These are phyloP conservation scores for Cinchona pubescens DNA, from an alignment of 257 asterid species.

Conservation along the genomic window DNA sequence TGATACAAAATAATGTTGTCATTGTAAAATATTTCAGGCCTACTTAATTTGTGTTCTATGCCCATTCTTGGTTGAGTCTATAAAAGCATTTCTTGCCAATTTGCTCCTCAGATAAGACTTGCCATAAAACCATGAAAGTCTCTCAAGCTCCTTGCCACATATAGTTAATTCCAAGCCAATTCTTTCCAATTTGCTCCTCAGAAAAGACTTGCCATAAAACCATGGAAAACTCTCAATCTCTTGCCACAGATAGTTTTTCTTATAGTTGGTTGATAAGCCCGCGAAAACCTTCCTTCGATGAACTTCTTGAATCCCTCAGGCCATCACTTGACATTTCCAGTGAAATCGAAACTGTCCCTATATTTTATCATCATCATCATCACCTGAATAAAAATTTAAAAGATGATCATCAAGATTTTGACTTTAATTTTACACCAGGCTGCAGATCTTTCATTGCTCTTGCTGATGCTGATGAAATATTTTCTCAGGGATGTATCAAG, in stretches of 20 bases:
- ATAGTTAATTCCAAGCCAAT: conserved; percentile 16
- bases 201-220: not conserved
- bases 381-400: conserved; percentile 6
- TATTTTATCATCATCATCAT: too few species aligned
- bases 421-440: conserved; percentile 20
- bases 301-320: conserved; percentile 12
- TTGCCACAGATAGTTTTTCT: conserved; percentile 44
- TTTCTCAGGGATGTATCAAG: conserved; percentile 30
- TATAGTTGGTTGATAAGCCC: conserved; percentile 34
- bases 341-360: not conserved
- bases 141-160: conserved; percentile 33
- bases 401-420: conserved; percentile 22
- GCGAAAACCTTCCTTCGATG: conserved; percentile 14
- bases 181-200: conserved; percentile 2
- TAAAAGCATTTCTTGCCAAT: conserved; percentile 5
- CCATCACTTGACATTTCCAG: conserved; percentile 17
- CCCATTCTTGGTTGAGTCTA: not conserved
- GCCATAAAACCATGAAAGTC: conserved; percentile 24
- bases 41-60: not conserved
- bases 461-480: conserved; percentile 36
- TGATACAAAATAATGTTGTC: conserved; percentile 4
- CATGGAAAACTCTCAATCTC: conserved; percentile 33
- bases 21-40: conserved; percentile 14
- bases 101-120: not conserved
- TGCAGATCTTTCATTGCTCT: conserved; percentile 16